phyloP scores from a whole-genome alignment of 139 green algal species.

The Chlamydomonas sp. region DNA sequence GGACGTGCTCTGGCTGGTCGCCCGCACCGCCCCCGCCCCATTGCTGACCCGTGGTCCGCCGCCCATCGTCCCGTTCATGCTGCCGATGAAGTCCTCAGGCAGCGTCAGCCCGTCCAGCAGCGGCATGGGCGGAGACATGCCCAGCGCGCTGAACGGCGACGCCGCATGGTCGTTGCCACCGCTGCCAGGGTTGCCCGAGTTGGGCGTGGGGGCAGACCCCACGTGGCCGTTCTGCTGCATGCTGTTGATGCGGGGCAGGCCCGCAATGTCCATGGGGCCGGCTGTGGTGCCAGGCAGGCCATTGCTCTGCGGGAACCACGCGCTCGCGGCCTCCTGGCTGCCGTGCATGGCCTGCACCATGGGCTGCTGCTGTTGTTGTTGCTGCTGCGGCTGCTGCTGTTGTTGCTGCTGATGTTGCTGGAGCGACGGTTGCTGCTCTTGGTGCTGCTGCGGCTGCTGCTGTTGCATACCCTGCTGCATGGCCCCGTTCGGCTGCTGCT shows the following conservation, averaged over 20 bases:
- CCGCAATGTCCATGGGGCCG: background rate
- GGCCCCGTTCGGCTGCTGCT: background rate
- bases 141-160: constrained; percentile 11
- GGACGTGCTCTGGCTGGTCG: background rate
- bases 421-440: constrained; percentile 3
- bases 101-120: constrained; percentile 2
- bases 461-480: constrained; percentile 24
- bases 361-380: constrained; percentile 21
- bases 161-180: background rate
- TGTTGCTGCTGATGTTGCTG: constrained; percentile 21
- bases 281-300: too few relatives aligned
- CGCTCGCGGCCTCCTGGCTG: background rate
- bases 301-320: too few relatives aligned
- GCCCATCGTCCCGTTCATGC: background rate
- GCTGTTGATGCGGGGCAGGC: background rate
- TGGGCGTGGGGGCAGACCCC: background rate
- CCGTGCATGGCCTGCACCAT: constrained; percentile 19
- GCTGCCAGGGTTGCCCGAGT: background rate
- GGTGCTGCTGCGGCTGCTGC: constrained; percentile 28
- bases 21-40: background rate
- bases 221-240: background rate
- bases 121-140: constrained; percentile 9
- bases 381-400: constrained; percentile 24
- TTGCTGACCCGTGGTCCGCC: background rate
- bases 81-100: constrained; percentile 26